Evolutionary conservation across 805 yeast genomes (phyloP), one percentile per base, ranked within the genome.

Genomic region (Schizosaccharomyces cryophilus): DNA sequence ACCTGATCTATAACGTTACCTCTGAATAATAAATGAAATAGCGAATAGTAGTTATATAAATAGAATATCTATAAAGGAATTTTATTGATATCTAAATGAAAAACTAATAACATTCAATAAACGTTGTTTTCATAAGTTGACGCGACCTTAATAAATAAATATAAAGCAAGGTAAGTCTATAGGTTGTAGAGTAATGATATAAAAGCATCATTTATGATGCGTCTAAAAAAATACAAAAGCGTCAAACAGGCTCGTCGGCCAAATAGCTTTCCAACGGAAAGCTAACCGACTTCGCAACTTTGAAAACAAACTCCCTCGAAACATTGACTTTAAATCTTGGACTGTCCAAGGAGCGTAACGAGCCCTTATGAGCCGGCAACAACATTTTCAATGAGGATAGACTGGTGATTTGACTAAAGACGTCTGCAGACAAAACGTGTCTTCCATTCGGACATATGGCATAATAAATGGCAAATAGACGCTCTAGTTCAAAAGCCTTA

Each of bases 381-480:
- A 56, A 19, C 60, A 56, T 35, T 40, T 40, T 35, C 21, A 56
- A 40, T n/a, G 60, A 19, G 17, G 42, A 3, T 7, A 56, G 47
- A 31, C 21, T 56, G 11, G 60, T 17, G n/a, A 56, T 21, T 40
- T 56, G 60, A 26, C 9, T 26, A 56, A 56, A 56, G 26, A 56
- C 47, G 6, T 56, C 60, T n/a, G 47, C 60, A 5, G 42, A 31
- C 47, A 56, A 24, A 30, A 29, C 29, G 17, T 21, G n/a, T 7
- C 35, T 42, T 30, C 19, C 42, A n/a, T 13, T 15, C n/a, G 30
- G 21, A 9, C 45, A 35, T 31, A 56, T 40, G 1, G 61, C 42
- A 42, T 45, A 42, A 26, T 38, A 59, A 21, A 59, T 59, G 4
- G 61, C 61, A 40, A 59, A 17, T 13, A 59, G 21, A 19, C 61